Evolutionary conservation across 2,329 filamentous ascomycete genomes (phyloP), one percentile per base, ranked within the genome.

Genomic region (Whalleya microplaca): DNA sequence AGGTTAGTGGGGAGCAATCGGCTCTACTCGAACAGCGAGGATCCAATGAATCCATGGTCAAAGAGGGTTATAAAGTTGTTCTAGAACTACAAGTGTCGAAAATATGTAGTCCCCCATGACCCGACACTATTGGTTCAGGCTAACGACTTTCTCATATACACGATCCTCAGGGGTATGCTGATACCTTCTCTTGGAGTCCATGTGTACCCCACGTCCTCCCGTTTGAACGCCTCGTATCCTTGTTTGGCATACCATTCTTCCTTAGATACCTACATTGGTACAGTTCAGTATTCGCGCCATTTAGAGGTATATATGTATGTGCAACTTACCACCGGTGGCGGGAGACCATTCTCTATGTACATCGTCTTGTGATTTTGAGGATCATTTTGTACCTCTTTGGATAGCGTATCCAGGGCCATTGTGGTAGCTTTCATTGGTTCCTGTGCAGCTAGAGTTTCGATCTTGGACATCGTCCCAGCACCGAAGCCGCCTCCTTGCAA

Each of bases 401-500:
- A 41, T 16, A 69, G 47, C 5, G 75, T 76, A 58, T 78, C 75
- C 32, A 78, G 66, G 12, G 69, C 71, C 45, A 74, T 55, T 41
- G 66, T 64, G 10, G 65, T 70, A n/a, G 66, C 71, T 51, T 68
- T 66, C 56, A 75, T 66, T 14, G 75, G 72, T 41, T 68, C 53
- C 41, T 59, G 55, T 8, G 67, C 51, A 14, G 72, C 72, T 51
- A 73, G 48, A 20, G 54, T 59, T 53, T 78, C 75, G 41, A 69
- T 61, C 37, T 68, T 62, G 3, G 61, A 63, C 73, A 78, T 78
- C 27, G 73, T 68, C 14, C 64, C 67, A 46, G 68, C 66, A 48
- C 75, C 75, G 20, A 74, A 67, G 4, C 75, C 75, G 37, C 67
- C 64, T 14, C 64, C 58, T 56, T 76, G 75, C 27, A 78, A 64